These are phyloP conservation scores for Lepidium africanum DNA, from an alignment of 345 rosid species.

Conservation along the genomic window DNA sequence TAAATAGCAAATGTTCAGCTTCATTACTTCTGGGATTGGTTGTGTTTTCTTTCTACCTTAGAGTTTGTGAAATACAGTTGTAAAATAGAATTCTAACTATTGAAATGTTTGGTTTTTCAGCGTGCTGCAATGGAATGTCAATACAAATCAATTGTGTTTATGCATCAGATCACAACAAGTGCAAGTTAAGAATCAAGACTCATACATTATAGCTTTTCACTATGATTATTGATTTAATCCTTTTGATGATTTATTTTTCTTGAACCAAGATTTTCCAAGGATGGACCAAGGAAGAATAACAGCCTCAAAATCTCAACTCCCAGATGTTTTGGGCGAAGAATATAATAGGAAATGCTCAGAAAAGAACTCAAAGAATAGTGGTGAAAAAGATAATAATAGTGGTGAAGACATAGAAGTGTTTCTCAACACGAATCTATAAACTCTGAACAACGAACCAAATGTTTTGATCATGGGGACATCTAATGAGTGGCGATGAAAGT, in stretches of 20 bases:
- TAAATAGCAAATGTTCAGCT: too few species aligned
- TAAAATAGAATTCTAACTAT: too few species aligned
- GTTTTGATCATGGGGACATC: slow-evolving; percentile 81
- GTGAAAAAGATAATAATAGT: slow-evolving; percentile 32
- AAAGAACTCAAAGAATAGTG: slow-evolving; percentile 37
- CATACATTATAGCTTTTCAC: not conserved
- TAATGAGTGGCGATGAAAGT: slow-evolving; percentile 88
- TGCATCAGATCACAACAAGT: too few species aligned
- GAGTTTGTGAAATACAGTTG: too few species aligned
- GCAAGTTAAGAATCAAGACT: too few species aligned
- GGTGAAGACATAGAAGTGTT: slow-evolving; percentile 65
- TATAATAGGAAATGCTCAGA: slow-evolving; percentile 39
- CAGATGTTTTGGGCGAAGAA: slow-evolving; percentile 44
- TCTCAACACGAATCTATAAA: slow-evolving; percentile 53
- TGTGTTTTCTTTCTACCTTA: too few species aligned
- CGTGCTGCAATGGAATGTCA: too few species aligned
- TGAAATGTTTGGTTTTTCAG: too few species aligned
- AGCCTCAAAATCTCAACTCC: slow-evolving; percentile 38
- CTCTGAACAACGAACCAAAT: slow-evolving; percentile 50
- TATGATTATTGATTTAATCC: not conserved
- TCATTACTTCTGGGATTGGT: too few species aligned
- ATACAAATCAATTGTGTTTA: too few species aligned
- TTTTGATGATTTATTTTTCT: not conserved
- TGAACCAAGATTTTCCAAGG: slow-evolving; percentile 58
- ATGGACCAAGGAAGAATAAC: slow-evolving; percentile 47